Conservation (phyloP, 2,329 filamentous ascomycete species). For the Hyphodiscus sp. region DNA sequence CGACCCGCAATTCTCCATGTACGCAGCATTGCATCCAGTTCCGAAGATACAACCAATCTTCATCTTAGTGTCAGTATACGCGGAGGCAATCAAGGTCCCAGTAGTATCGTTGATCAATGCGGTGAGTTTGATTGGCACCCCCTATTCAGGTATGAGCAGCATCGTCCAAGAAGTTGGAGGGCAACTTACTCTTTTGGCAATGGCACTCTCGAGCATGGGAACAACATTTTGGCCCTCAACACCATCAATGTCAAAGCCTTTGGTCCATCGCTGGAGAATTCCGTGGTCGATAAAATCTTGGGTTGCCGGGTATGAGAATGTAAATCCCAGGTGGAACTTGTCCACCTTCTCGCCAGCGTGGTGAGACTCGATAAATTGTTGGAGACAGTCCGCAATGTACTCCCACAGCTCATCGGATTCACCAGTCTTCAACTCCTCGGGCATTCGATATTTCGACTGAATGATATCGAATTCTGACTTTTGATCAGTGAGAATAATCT, state of each 20-base stretch:
- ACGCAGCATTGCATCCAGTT: constrained; percentile 95
- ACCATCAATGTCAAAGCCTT: constrained; percentile 90
- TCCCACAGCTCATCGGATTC: constrained; percentile 84
- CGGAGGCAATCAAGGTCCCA: constrained; percentile 90
- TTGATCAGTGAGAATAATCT: constrained; percentile 80
- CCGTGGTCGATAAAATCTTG: constrained; percentile 93
- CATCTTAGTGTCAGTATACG: constrained; percentile 91
- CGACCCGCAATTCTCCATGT: constrained; percentile 88
- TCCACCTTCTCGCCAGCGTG: constrained; percentile 61
- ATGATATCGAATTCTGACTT: constrained; percentile 91
- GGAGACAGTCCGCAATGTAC: constrained; percentile 86
- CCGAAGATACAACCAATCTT: constrained; percentile 97
- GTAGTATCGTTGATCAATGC: constrained; percentile 98
- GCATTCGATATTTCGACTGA: constrained; percentile 94
- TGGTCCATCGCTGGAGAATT: constrained; percentile 91
- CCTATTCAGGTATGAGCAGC: constrained; percentile 41
- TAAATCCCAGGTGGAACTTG: constrained; percentile 79
- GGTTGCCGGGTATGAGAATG: constrained; percentile 90
- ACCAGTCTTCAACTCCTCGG: constrained; percentile 83
- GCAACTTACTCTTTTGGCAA: constrained; percentile 56
- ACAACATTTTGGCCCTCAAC: constrained; percentile 90
- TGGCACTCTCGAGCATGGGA: constrained; percentile 74
- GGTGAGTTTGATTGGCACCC: constrained; percentile 84
- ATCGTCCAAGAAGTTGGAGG: not conserved
- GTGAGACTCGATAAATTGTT: constrained; percentile 85